phyloP scores from a whole-genome alignment of 306 rosid species.

The Fragaria nilgerrensis region DNA sequence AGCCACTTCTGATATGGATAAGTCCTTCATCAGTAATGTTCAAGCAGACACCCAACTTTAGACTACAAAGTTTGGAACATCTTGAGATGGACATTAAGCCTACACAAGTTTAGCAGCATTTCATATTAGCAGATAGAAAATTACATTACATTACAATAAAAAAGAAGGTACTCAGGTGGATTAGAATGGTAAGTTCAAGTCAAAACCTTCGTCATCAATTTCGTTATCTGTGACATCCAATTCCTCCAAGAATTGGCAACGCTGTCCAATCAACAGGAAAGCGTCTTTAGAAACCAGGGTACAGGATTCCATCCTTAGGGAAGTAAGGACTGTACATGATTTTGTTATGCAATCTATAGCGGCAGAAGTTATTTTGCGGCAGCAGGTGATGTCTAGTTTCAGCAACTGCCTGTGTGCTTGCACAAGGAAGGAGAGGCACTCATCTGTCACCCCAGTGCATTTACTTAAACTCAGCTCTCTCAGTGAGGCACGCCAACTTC shows the following conservation, averaged over 20 bases:
- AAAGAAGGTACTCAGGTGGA: neutral
- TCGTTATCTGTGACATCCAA: slow-evolving; percentile 65
- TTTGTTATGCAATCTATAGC: slow-evolving; percentile 47
- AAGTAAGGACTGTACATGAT: slow-evolving; percentile 54
- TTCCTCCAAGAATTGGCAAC: slow-evolving; percentile 56
- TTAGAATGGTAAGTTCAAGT: slow-evolving; percentile 2
- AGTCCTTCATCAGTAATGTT: slow-evolving; percentile 58
- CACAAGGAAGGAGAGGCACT: slow-evolving; percentile 46
- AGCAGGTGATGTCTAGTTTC: slow-evolving; percentile 62
- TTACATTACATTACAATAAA: neutral
- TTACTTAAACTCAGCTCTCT: slow-evolving; percentile 62
- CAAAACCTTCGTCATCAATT: slow-evolving; percentile 55
- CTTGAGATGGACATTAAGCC: slow-evolving; percentile 54
- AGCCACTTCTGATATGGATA: slow-evolving; percentile 41
- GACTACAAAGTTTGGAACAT: slow-evolving; percentile 51
- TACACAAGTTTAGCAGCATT: slow-evolving; percentile 32
- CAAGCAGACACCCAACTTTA: slow-evolving; percentile 56
- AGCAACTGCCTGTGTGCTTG: slow-evolving; percentile 44
- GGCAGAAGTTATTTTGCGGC: slow-evolving; percentile 48
- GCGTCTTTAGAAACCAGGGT: slow-evolving; percentile 52
- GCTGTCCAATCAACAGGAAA: slow-evolving; percentile 51
- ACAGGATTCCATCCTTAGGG: slow-evolving; percentile 70
- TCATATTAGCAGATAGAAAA: slow-evolving; percentile 20
- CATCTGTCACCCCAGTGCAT: slow-evolving; percentile 56
- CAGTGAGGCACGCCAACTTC: slow-evolving; percentile 48